These are phyloP conservation scores for Albophoma yamanashiensis DNA, from an alignment of 2,329 filamentous ascomycete genomes.

Conservation along the genomic window DNA sequence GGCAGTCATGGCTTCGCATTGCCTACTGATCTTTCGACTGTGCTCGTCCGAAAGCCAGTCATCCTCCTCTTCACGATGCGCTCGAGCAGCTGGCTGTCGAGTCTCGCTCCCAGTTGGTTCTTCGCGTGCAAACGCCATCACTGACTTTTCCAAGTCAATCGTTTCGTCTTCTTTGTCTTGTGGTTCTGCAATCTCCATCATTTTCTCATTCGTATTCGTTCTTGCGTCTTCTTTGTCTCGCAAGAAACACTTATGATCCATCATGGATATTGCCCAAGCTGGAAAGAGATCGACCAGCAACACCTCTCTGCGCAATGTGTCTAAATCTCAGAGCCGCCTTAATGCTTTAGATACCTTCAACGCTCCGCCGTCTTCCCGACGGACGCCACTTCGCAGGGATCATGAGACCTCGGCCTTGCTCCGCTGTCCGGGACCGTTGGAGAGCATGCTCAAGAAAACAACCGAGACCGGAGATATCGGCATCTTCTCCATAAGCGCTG, in stretches of 20 bases:
- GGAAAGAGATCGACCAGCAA: slow-evolving; percentile 27
- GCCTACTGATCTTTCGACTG: not conserved
- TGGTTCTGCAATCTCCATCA: not conserved
- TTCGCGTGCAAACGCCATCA: not conserved
- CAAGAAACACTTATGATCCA: not conserved
- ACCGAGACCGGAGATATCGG: slow-evolving; percentile 58
- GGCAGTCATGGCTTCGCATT: not conserved
- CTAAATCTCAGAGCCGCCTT: slow-evolving; percentile 14
- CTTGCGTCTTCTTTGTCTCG: slow-evolving; percentile 1
- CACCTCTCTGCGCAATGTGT: slow-evolving; percentile 24
- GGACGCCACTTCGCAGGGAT: slow-evolving; percentile 30
- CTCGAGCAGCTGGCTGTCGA: not conserved
- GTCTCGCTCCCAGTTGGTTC: not conserved
- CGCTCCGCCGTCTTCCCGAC: slow-evolving; percentile 14
- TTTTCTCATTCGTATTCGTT: slow-evolving; percentile 2
- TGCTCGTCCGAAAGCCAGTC: not conserved
- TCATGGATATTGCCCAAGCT: slow-evolving; percentile 18
- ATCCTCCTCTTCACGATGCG: not conserved
- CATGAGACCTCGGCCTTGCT: slow-evolving; percentile 32
- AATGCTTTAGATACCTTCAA: slow-evolving; percentile 5
- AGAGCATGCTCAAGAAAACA: slow-evolving; percentile 55
- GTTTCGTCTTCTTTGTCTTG: not conserved
- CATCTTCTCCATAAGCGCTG: slow-evolving; percentile 40
- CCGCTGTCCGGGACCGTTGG: slow-evolving; percentile 41
- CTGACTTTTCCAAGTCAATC: not conserved